Evolutionary conservation across 2,329 filamentous ascomycete species (phyloP), one percentile per base, ranked within the genome.

Genomic region (Graphium sp.): DNA sequence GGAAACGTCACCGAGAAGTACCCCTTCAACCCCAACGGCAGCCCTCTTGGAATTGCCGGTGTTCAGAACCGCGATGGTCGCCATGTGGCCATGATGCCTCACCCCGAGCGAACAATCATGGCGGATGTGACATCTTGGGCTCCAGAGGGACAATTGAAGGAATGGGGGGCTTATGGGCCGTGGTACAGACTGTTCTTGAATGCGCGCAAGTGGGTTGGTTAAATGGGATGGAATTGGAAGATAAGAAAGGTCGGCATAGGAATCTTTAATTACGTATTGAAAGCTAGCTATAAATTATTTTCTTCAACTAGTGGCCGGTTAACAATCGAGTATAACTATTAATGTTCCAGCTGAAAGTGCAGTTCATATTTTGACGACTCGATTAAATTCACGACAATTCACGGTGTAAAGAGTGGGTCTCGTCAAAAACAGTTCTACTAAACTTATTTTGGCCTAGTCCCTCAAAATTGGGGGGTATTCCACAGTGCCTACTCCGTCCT

Each of bases 11-110:
- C 67, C 31, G 79, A 84, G 51, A 60, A 60, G 39, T 98, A 95
- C 46, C 89, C 89, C 1, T 79, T 64, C 55, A 95, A 95, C 56
- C 71, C 62, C 29, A 93, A 92, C 53, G 84, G 84, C 29, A 83
- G 76, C 45, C 79, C 81, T 1, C 62, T 66, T 36, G 84, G 81
- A 45, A 78, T 93, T 37, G 80, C 84, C 1, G 83, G 75, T 46
- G 76, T 91, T 16, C 63, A 76, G 40, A 84, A 70, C 41, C 65
- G 59, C 24, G 76, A 92, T 45, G 84, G 84, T 9, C 66, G 81
- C 32, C 80, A 91, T 2, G 52, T 93, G 39, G 83, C 83, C 6
- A 69, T 93, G 56, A 93, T 94, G 84, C 85, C 85, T 35, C 84
- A 93, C 50, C 84, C 84, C 1, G 84, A 94, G 57, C 69, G 84